Evolutionary conservation across 2,329 filamentous ascomycete species (phyloP).

Genomic region (Didymella exigua): DNA sequence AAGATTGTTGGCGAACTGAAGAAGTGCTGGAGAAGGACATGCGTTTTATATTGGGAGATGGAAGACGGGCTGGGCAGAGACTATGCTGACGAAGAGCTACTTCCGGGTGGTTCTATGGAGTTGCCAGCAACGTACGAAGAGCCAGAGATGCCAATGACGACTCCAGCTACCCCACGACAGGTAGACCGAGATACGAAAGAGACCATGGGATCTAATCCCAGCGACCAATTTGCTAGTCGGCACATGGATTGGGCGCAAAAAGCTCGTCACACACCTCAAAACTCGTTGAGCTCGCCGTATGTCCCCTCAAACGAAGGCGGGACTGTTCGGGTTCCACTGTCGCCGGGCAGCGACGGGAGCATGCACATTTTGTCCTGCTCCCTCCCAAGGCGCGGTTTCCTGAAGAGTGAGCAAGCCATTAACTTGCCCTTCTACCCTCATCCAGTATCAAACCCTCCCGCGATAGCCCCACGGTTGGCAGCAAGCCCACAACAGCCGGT

Average conservation of each 20-base stretch:
- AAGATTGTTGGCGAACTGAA: slow-evolving; percentile 95
- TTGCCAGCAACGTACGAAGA: slow-evolving; percentile 34
- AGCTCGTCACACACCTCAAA: slow-evolving; percentile 46
- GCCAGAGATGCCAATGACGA: slow-evolving; percentile 8
- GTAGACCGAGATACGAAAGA: slow-evolving; percentile 39
- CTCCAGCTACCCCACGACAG: slow-evolving; percentile 34
- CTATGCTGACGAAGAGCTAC: slow-evolving; percentile 69
- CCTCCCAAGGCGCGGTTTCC: slow-evolving; percentile 55
- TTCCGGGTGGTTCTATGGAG: slow-evolving; percentile 73
- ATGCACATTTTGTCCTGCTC: slow-evolving; percentile 66
- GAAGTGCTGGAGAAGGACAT: slow-evolving; percentile 94
- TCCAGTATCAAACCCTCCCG: slow-evolving; percentile 38
- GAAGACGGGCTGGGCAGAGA: slow-evolving; percentile 66
- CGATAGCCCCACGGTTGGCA: slow-evolving; percentile 36
- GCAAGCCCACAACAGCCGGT: slow-evolving; percentile 36
- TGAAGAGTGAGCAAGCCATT: slow-evolving; percentile 42
- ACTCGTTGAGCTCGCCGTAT: slow-evolving; percentile 45
- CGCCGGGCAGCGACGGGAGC: slow-evolving; percentile 57
- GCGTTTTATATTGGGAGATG: slow-evolving; percentile 85
- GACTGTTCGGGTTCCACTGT: slow-evolving; percentile 46
- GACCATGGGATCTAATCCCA: slow-evolving; percentile 44
- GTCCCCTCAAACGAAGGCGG: slow-evolving; percentile 42
- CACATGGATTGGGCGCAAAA: slow-evolving; percentile 49
- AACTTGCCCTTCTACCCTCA: slow-evolving; percentile 50
- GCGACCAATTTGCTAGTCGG: slow-evolving; percentile 46